A percentile compares a stretch with the other conserved stretches of the same genome.
Evolutionary conservation across 1,284 basidiomycete species (phyloP).

Genomic region (Kalmanozyma brasiliensis): DNA sequence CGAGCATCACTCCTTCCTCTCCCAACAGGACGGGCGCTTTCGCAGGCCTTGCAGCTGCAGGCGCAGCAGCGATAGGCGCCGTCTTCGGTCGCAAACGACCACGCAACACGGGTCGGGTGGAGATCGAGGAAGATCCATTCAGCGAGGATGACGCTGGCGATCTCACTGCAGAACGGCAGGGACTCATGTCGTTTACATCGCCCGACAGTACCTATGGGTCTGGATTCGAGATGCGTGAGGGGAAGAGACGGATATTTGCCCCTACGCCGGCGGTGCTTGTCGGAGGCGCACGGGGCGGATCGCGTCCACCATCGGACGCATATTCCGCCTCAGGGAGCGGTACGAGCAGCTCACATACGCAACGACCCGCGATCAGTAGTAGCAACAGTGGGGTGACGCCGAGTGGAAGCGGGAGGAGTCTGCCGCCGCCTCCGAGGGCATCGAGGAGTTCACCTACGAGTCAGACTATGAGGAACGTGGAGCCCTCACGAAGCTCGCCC

Average conservation of each 20-base stretch:
- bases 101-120: slow-evolving; percentile 9
- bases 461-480: slow-evolving; percentile 14
- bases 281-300: slow-evolving; percentile 5
- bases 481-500: slow-evolving; percentile 4
- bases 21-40: slow-evolving; percentile 1
- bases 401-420: slow-evolving; percentile 28
- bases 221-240: slow-evolving; percentile 25
- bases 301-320: slow-evolving; percentile 12
- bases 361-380: slow-evolving; percentile 21
- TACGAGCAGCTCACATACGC: slow-evolving; percentile 7
- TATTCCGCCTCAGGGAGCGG: slow-evolving; percentile 18
- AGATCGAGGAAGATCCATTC: slow-evolving; percentile 30
- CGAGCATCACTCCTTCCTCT: slow-evolving; percentile 13
- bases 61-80: slow-evolving; percentile 25
- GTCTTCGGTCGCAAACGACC: slow-evolving; percentile 10
- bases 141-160: slow-evolving; percentile 39
- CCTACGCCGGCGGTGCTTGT: slow-evolving; percentile 20
- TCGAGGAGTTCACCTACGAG: slow-evolving; percentile 16
- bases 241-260: not conserved
- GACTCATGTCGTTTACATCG: slow-evolving; percentile 36
- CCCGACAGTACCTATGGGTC: slow-evolving; percentile 17
- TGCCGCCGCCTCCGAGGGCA: slow-evolving; percentile 44
- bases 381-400: slow-evolving; percentile 51
- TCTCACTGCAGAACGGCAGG: slow-evolving; percentile 33
- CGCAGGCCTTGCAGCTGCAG: slow-evolving; percentile 18